Evolutionary conservation across 1,284 basidiomycete genomes (phyloP).

Genomic region (Puccinia polysora): DNA sequence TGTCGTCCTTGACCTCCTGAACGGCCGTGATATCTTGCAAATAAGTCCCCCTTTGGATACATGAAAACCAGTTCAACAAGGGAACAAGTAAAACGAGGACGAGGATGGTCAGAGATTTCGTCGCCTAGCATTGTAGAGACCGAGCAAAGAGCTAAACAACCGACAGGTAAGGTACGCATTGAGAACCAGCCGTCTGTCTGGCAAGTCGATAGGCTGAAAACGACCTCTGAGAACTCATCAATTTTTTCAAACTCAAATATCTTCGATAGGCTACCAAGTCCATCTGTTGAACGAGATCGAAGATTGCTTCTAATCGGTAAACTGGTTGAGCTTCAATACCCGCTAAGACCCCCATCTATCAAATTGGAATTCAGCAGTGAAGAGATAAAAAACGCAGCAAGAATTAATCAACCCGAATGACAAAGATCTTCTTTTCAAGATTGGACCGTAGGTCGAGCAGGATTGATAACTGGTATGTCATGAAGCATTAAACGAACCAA

Average conservation of each 20-base stretch:
- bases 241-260: conserved; percentile 49
- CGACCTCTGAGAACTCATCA: conserved; percentile 49
- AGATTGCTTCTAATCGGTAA: conserved; percentile 48
- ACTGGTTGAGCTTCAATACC: conserved; percentile 51
- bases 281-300: conserved; percentile 47
- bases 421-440: too few relatives aligned
- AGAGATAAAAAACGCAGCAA: background rate
- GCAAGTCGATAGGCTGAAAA: conserved; percentile 52
- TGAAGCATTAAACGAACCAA: conserved; percentile 39
- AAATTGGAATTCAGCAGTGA: background rate
- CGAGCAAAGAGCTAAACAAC: conserved; percentile 20
- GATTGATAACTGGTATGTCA: background rate
- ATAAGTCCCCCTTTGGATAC: conserved; percentile 49
- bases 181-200: conserved; percentile 47
- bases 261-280: conserved; percentile 48
- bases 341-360: conserved; percentile 49
- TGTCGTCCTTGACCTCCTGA: conserved; percentile 50
- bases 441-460: too few relatives aligned
- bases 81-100: background rate
- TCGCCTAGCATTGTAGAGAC: background rate
- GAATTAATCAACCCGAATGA: too few relatives aligned
- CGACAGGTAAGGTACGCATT: conserved; percentile 51
- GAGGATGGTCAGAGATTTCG: background rate
- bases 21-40: conserved; percentile 51
- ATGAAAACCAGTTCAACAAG: background rate